These are phyloP conservation scores for Delonix regia DNA, from an alignment of 306 rosid species.

Conservation along the genomic window DNA sequence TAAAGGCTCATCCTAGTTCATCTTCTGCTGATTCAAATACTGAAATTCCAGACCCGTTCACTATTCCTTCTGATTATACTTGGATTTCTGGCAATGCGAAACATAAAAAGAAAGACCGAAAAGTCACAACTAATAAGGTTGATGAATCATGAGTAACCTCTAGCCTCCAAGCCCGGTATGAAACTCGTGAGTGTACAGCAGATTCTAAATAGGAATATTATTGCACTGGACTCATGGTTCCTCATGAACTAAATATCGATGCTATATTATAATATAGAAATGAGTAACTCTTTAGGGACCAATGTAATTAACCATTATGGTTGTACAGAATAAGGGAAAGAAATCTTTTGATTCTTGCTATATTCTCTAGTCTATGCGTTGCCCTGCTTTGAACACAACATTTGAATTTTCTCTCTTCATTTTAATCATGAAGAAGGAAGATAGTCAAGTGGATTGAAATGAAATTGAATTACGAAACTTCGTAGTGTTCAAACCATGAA, in stretches of 20 bases:
- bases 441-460: neutral
- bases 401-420: neutral
- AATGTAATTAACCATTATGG: neutral
- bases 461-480: neutral
- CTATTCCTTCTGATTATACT: slow-evolving; percentile 65
- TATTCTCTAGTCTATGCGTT: neutral
- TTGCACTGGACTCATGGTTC: slow-evolving; percentile 31
- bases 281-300: neutral
- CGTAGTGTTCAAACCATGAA: neutral
- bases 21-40: slow-evolving; percentile 52
- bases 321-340: neutral
- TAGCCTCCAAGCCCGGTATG: slow-evolving; percentile 24
- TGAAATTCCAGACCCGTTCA: slow-evolving; percentile 59
- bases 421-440: neutral
- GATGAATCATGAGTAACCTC: slow-evolving; percentile 7
- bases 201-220: slow-evolving; percentile 43
- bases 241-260: neutral
- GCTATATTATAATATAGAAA: neutral
- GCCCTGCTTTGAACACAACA: neutral
- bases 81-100: slow-evolving; percentile 52
- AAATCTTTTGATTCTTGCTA: neutral
- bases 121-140: slow-evolving; percentile 43
- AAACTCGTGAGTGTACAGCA: slow-evolving; percentile 32
- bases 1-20: slow-evolving; percentile 50
- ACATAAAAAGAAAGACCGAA: slow-evolving; percentile 50